A percentile compares a stretch with the other conserved stretches of the same genome.
phyloP scores from a whole-genome alignment of 768 basidiomycete species.

The Saitozyma podzolica region DNA sequence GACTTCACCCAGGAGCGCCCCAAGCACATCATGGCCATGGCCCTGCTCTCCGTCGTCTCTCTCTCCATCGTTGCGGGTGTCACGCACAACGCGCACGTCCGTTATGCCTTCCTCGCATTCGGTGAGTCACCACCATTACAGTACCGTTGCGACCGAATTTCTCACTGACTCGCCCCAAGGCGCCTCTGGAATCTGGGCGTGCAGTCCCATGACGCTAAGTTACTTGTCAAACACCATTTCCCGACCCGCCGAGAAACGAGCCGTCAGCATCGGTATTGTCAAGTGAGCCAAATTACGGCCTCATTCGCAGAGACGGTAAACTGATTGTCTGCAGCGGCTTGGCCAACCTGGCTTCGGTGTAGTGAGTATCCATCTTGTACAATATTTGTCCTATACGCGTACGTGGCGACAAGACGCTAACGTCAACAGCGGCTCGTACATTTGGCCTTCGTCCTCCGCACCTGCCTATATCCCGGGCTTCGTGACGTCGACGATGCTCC shows the following conservation, averaged over 20 bases:
- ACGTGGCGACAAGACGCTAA: no score
- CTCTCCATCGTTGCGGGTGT: conserved; percentile 37
- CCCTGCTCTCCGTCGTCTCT: conserved; percentile 25
- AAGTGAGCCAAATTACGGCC: conserved; percentile 12
- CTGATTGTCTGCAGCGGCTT: conserved; percentile 7
- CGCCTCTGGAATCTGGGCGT: conserved; percentile 36
- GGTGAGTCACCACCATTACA: conserved; percentile 9
- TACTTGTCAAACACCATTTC: conserved; percentile 41
- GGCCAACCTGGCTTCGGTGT: conserved; percentile 17
- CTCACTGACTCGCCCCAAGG: not conserved
- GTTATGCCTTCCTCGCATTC: conserved; percentile 45
- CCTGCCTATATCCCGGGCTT: conserved; percentile 32
- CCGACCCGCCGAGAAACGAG: conserved; percentile 35
- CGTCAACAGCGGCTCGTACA: conserved; percentile 19
- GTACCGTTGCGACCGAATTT: not conserved
- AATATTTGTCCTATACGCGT: no score
- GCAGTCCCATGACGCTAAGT: conserved; percentile 25
- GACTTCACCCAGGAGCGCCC: conserved; percentile 42
- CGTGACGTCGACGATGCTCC: conserved; percentile 18
- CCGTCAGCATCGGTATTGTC: conserved; percentile 35
- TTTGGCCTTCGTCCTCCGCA: conserved; percentile 24
- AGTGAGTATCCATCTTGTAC: not conserved
- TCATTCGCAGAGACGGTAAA: not conserved
- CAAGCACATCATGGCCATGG: conserved; percentile 26
- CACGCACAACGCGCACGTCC: conserved; percentile 20